Evolutionary conservation across 805 yeast species (phyloP).

Genomic region (Metschnikowia proteae): DNA sequence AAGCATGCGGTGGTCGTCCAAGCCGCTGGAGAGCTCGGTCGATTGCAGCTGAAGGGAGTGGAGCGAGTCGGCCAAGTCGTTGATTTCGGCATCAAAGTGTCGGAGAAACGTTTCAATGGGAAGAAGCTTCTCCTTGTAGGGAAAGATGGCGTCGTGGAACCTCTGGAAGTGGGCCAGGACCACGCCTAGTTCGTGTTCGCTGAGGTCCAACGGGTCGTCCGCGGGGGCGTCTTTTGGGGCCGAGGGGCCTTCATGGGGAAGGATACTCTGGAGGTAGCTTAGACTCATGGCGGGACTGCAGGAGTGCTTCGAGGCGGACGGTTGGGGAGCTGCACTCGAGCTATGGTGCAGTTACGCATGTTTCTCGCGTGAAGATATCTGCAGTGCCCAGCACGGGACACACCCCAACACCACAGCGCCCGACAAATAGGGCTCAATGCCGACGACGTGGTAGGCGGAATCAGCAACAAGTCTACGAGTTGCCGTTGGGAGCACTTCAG

Average conservation of each 20-base stretch:
- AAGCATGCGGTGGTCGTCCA: slow-evolving; percentile 24
- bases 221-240: neutral
- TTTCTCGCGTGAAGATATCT: too few relatives aligned
- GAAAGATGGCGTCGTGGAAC: slow-evolving; percentile 11
- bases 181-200: slow-evolving; percentile 17
- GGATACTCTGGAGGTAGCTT: slow-evolving; percentile 15
- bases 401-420: too few relatives aligned
- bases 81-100: slow-evolving; percentile 53
- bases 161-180: slow-evolving; percentile 15
- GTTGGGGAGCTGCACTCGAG: neutral
- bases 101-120: slow-evolving; percentile 54
- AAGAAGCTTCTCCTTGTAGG: slow-evolving; percentile 26
- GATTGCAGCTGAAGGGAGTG: slow-evolving; percentile 33
- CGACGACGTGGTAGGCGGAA: too few relatives aligned
- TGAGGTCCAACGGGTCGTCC: slow-evolving; percentile 8
- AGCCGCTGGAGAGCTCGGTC: slow-evolving; percentile 25
- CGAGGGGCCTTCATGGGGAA: slow-evolving; percentile 6
- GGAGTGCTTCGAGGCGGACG: too few relatives aligned
- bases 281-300: slow-evolving; percentile 11
- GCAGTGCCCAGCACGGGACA: too few relatives aligned
- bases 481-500: too few relatives aligned
- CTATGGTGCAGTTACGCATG: neutral
- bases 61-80: slow-evolving; percentile 29
- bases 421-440: too few relatives aligned
- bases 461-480: too few relatives aligned